A percentile compares a stretch with the other conserved stretches of the same genome.
phyloP scores from a whole-genome alignment of 2,329 filamentous ascomycete genomes.

The Colletotrichum cordylinicola region DNA sequence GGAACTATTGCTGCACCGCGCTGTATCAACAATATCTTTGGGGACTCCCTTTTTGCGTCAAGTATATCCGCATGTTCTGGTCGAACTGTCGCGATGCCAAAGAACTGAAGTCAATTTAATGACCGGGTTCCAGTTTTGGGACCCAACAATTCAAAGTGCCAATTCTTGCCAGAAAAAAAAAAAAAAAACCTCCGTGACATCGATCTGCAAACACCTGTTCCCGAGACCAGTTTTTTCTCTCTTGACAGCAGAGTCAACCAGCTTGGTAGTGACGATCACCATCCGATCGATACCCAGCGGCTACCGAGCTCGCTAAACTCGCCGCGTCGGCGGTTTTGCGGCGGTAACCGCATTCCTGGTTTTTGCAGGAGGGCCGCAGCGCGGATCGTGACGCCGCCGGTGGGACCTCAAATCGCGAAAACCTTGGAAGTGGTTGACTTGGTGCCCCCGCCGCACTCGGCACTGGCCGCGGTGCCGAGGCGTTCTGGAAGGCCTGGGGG shows the following conservation, averaged over 20 bases:
- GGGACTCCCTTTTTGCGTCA: not conserved
- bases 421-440: not conserved
- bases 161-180: too few species aligned
- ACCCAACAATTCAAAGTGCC: not conserved
- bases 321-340: not conserved
- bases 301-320: not conserved
- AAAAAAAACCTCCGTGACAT: not conserved
- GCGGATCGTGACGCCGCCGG: not conserved
- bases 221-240: not conserved
- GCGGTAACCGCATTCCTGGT: not conserved
- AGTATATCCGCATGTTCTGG: not conserved
- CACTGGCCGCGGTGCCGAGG: not conserved
- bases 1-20: not conserved
- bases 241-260: not conserved
- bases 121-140: not conserved
- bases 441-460: not conserved
- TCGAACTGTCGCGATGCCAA: not conserved
- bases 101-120: not conserved
- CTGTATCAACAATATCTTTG: not conserved
- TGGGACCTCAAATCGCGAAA: not conserved
- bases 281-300: not conserved
- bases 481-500: not conserved
- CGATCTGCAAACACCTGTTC: not conserved
- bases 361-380: not conserved
- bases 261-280: not conserved